Evolutionary conservation across 495 filamentous ascomycete genomes (phyloP), one percentile per base, ranked within the genome.

Genomic region (Aspergillus taichungensis): DNA sequence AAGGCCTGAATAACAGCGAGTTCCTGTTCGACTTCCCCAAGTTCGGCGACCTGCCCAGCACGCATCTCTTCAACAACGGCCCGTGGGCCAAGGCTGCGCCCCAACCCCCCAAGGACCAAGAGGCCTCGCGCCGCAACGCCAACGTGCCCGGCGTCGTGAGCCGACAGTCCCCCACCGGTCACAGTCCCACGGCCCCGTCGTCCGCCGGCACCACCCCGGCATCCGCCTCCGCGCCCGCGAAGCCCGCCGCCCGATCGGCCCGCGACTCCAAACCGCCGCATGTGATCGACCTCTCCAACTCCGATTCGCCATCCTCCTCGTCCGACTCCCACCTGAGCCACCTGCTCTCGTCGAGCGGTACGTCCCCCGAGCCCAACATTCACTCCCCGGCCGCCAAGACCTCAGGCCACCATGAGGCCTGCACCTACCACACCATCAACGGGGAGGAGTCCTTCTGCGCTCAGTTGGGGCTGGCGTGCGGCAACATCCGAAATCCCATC

Each of bases 11-110:
- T 55, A 85, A 86, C 40, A 83, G 75, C 51, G 85, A 91, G 57
- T 97, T 98, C 59, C 78, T 88, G 54, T 97, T 94, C 52, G 89
- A 95, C 49, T 97, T 97, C 56, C 92, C 92, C 45, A 87, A 83
- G 62, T 95, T 96, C 60, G 92, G 92, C 33, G 74, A 77, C 47
- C 69, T 89, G 14, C 85, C 87, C 1, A 82, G 78, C 9, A 71
- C 78, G n/a, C 72, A 78, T 30, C 65, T 76, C 14, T 64, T 79
- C 51, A 79, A 67, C 44, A 78, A 75, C 46, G 63, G 68, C 29
- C 57, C 59, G 13, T 30, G 46, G 29, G 52, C 54, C 34, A 67
- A 69, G 46, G 52, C 54, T 5, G 59, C 61, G n/a, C 59, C 64
- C 38, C 53, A 58, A 40, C 66, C 63, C 35, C 8, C 52, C 35